A percentile compares a stretch with the other conserved stretches of the same genome.
These are phyloP conservation scores for Stagonosporopsis tanaceti DNA, from an alignment of 2,329 filamentous ascomycete species.

Conservation along the genomic window DNA sequence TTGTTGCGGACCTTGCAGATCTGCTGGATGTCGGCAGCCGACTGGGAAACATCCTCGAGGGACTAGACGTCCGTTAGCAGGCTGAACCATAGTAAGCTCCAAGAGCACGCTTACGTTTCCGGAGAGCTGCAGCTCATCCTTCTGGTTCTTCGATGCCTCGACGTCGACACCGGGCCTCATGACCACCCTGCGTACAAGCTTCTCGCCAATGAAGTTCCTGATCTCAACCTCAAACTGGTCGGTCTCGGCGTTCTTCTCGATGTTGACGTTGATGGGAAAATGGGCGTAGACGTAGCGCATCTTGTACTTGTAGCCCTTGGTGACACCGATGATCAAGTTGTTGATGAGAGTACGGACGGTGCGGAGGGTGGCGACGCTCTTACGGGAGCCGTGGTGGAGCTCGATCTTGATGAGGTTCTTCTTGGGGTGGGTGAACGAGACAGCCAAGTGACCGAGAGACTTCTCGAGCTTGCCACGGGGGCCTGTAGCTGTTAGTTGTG, in stretches of 20 bases:
- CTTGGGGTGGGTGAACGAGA: slow-evolving; percentile 91
- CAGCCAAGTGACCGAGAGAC: slow-evolving; percentile 94
- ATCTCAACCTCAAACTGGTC: slow-evolving; percentile 93
- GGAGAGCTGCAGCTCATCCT: slow-evolving; percentile 93
- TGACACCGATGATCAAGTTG: slow-evolving; percentile 98
- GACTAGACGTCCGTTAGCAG: slow-evolving; percentile 57
- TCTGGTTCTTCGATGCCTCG: slow-evolving; percentile 87
- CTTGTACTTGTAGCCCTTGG: slow-evolving; percentile 99
- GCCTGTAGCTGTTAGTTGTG: slow-evolving; percentile 13
- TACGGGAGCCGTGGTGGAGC: slow-evolving; percentile 97
- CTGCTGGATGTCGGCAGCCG: slow-evolving; percentile 98
- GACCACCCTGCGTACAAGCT: slow-evolving; percentile 91
- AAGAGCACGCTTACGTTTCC: slow-evolving; percentile 69
- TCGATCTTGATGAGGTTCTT: slow-evolving; percentile 92
- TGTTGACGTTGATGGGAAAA: slow-evolving; percentile 99
- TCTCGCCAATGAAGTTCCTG: slow-evolving; percentile 82
- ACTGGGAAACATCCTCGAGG: slow-evolving; percentile 96
- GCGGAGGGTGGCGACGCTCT: slow-evolving; percentile 96
- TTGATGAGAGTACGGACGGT: slow-evolving; percentile 98
- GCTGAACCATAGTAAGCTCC: slow-evolving; percentile 1
- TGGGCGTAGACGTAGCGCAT: slow-evolving; percentile 99
- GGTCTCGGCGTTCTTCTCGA: slow-evolving; percentile 94
- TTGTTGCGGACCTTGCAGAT: slow-evolving; percentile 99
- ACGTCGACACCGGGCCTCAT: slow-evolving; percentile 93
- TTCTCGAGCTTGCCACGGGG: slow-evolving; percentile 84